phyloP scores from a whole-genome alignment of 2,329 filamentous ascomycete genomes.

The Metarhizium humberi region DNA sequence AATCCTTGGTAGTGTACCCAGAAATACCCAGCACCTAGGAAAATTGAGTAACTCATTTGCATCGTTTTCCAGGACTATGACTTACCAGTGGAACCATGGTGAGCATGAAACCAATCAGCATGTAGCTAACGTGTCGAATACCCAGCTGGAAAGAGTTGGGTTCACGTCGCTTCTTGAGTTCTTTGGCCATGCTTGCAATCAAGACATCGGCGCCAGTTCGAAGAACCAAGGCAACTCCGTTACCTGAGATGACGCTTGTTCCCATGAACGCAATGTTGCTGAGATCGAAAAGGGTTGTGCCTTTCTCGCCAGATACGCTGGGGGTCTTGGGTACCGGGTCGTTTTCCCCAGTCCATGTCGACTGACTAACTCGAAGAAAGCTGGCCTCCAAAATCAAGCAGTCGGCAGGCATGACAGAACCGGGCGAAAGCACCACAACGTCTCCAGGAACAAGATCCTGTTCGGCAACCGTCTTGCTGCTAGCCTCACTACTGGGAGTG shows the following conservation, averaged over 20 bases:
- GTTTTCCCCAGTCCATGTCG: constrained; percentile 21
- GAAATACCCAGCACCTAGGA: constrained; percentile 15
- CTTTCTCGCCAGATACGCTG: constrained; percentile 10
- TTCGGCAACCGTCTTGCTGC: constrained; percentile 6
- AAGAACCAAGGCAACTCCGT: constrained; percentile 15
- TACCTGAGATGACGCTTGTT: constrained; percentile 18
- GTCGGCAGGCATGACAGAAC: constrained; percentile 18
- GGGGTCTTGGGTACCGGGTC: constrained; percentile 15
- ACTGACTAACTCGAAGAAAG: constrained; percentile 19
- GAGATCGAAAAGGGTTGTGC: constrained; percentile 14
- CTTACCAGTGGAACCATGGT: constrained; percentile 20
- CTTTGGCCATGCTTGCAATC: constrained; percentile 17
- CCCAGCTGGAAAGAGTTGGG: constrained; percentile 18
- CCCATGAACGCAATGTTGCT: constrained; percentile 18
- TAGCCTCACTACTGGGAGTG: neutral
- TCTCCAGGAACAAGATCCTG: constrained; percentile 16
- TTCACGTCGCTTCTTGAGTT: constrained; percentile 14
- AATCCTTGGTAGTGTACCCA: constrained; percentile 15
- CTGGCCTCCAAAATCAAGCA: constrained; percentile 17
- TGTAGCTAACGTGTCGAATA: constrained; percentile 19
- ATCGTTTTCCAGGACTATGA: neutral
- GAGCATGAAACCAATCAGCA: constrained; percentile 20
- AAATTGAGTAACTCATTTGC: neutral
- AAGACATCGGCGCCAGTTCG: constrained; percentile 15
- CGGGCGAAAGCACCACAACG: constrained; percentile 13